These are phyloP conservation scores for Syncephalastrum monosporum DNA, from an alignment of 371 early-diverging fungal genomes.

Conservation along the genomic window DNA sequence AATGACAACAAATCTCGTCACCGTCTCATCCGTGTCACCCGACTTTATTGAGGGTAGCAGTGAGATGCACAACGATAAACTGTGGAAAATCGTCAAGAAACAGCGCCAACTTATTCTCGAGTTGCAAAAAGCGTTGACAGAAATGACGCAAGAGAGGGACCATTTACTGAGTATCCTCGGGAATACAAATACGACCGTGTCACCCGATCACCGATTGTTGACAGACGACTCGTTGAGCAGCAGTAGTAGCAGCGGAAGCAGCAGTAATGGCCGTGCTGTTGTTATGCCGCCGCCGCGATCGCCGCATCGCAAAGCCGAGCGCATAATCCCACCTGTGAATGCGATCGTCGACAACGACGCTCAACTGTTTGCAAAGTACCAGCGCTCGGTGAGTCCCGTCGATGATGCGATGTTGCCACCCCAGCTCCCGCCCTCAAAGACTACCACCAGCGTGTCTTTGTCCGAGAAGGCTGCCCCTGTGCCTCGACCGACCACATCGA, in stretches of 20 bases:
- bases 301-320: conserved; percentile 18
- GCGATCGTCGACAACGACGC: conserved; percentile 22
- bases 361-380: conserved; percentile 23
- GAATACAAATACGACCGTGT: conserved; percentile 16
- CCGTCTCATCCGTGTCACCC: not conserved
- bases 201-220: conserved; percentile 1
- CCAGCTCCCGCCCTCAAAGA: conserved; percentile 2
- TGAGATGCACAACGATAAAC: conserved; percentile 67
- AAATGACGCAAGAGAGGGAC: conserved; percentile 46
- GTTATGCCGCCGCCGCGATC: conserved; percentile 22
- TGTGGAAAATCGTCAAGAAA: conserved; percentile 84
- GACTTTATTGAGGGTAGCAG: not conserved
- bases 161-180: conserved; percentile 21
- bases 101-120: conserved; percentile 77
- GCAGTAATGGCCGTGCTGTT: conserved; percentile 5
- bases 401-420: conserved; percentile 3
- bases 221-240: conserved; percentile 1
- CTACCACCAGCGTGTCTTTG: conserved; percentile 6
- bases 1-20: conserved; percentile 11
- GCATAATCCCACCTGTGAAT: conserved; percentile 8
- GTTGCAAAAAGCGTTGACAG: conserved; percentile 43
- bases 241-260: conserved; percentile 10
- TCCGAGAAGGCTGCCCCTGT: conserved; percentile 3
- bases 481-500: not conserved
- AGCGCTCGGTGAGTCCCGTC: conserved; percentile 6